Conservation (phyloP, 192 early-diverging fungal species). For the Umbelopsis isabellina region DNA sequence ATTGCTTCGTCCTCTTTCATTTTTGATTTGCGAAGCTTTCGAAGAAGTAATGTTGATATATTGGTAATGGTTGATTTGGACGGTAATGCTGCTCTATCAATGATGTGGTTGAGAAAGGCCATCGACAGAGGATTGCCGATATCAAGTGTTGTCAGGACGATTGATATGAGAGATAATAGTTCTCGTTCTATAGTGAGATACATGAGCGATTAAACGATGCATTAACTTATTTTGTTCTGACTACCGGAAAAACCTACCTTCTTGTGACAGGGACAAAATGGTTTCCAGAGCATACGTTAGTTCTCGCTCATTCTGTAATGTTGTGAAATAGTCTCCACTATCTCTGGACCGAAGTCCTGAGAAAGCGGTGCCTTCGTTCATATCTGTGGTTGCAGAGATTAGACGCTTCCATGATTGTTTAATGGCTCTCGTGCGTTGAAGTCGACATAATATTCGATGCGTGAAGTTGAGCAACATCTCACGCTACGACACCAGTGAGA, state of each 20-base stretch:
- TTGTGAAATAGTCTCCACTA: not conserved
- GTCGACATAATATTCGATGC: constrained; percentile 3
- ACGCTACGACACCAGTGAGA: not conserved
- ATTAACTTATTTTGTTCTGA: not conserved
- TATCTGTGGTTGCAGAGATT: constrained; percentile 11
- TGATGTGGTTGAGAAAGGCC: constrained; percentile 61
- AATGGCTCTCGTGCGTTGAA: constrained; percentile 15
- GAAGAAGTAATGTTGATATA: constrained; percentile 48
- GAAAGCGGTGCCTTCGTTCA: not conserved
- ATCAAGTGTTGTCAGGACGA: constrained; percentile 48
- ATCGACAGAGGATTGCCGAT: constrained; percentile 43
- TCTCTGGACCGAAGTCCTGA: constrained; percentile 5
- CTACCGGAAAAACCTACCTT: constrained; percentile 16
- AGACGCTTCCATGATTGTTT: constrained; percentile 20
- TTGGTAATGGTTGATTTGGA: constrained; percentile 50
- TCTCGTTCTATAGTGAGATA: constrained; percentile 19
- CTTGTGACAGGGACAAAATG: constrained; percentile 42
- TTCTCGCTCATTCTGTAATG: constrained; percentile 31
- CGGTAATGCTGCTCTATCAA: constrained; percentile 60
- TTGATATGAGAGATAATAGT: constrained; percentile 49
- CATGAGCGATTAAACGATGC: not conserved
- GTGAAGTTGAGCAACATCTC: constrained; percentile 19
- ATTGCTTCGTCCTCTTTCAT: constrained; percentile 30
- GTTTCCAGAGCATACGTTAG: constrained; percentile 47
- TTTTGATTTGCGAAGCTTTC: constrained; percentile 37